Evolutionary conservation across 164 flowering plant genomes (phyloP).

Genomic region (Magnolia sinica): DNA sequence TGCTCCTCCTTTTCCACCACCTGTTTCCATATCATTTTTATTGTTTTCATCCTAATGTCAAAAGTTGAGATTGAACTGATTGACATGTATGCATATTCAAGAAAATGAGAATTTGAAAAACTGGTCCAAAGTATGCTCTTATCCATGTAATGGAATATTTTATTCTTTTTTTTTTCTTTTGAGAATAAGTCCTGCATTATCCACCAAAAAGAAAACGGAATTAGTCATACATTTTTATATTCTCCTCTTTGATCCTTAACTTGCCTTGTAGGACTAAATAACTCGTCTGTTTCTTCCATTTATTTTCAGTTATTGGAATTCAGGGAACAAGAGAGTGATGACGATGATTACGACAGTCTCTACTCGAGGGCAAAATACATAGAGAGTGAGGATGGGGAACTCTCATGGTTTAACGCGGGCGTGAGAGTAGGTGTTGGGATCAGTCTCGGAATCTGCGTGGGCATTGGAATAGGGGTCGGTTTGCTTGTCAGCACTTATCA

Average conservation of each 20-base stretch:
- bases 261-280: not conserved
- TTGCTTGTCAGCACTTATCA: slow-evolving; percentile 76
- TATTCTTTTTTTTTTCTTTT: not conserved
- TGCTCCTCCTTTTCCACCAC: not conserved
- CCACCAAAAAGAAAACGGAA: no score
- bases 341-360: slow-evolving; percentile 46
- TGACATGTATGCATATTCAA: not conserved
- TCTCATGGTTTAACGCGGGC: slow-evolving; percentile 87
- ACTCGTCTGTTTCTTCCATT: not conserved
- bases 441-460: slow-evolving; percentile 81
- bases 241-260: not conserved
- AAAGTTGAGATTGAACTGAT: not conserved
- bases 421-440: slow-evolving; percentile 89
- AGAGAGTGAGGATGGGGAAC: slow-evolving; percentile 78
- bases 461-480: slow-evolving; percentile 82
- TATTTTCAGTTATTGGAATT: slow-evolving; percentile 39
- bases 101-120: not conserved
- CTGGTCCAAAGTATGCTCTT: not conserved
- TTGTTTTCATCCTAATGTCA: not conserved
- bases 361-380: slow-evolving; percentile 55
- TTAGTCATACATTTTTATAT: not conserved
- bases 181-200: no score
- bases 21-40: not conserved
- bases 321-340: slow-evolving; percentile 39
- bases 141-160: not conserved